Conservation (phyloP, 2,329 filamentous ascomycete species). For the Phialophora verrucosa region DNA sequence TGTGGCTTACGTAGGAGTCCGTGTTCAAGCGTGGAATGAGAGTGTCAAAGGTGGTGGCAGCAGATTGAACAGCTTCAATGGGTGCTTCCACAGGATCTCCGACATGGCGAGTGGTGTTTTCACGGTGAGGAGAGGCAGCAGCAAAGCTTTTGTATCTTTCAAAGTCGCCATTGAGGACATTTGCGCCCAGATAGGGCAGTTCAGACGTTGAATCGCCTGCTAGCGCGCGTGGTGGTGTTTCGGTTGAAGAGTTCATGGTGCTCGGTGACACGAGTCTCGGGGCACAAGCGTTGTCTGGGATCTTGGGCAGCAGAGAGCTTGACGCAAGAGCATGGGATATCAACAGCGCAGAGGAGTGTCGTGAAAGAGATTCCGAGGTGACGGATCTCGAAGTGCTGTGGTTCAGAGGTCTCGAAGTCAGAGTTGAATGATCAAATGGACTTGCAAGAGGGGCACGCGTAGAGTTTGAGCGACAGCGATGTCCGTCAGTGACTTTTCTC, state of each 20-base stretch:
- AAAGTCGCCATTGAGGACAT: not conserved
- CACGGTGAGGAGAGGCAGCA: not conserved
- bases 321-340: slow-evolving; percentile 20
- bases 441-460: not conserved
- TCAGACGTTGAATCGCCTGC: not conserved
- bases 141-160: not conserved
- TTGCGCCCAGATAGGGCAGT: not conserved
- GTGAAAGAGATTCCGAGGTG: slow-evolving; percentile 4
- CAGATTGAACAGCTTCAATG: not conserved
- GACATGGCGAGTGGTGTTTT: not conserved
- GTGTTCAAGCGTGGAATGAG: not conserved
- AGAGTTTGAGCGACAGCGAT: slow-evolving; percentile 5
- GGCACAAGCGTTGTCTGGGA: not conserved
- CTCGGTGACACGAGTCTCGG: slow-evolving; percentile 4
- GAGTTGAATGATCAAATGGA: slow-evolving; percentile 2
- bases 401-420: not conserved
- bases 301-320: slow-evolving; percentile 26
- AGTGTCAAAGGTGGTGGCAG: not conserved
- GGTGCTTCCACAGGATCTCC: not conserved
- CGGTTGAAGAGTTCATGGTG: slow-evolving; percentile 5
- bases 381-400: not conserved
- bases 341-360: not conserved
- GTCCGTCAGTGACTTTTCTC: not conserved
- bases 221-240: not conserved
- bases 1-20: not conserved